Conservation (phyloP, 2,329 filamentous ascomycete species). For the Trichoderma harzianum region DNA sequence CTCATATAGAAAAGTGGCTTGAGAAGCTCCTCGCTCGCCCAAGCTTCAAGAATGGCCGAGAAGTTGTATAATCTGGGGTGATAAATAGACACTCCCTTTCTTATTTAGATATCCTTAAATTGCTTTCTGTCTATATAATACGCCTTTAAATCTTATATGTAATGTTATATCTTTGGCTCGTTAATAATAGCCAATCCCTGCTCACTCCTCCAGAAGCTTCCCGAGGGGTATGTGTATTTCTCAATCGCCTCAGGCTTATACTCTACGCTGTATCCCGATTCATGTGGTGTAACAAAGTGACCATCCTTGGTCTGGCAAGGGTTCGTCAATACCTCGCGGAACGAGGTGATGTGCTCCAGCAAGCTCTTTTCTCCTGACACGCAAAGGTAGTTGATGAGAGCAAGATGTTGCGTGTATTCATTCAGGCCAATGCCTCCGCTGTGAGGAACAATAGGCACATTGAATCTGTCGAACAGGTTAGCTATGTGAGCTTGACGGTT, state of each 20-base stretch:
- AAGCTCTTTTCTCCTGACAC: constrained; percentile 20
- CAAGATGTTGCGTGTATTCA: constrained; percentile 21
- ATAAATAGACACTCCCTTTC: neutral
- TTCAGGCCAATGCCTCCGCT: constrained; percentile 20
- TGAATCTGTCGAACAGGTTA: constrained; percentile 7
- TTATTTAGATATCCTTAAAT: neutral
- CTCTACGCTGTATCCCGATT: constrained; percentile 20
- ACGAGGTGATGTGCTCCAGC: constrained; percentile 19
- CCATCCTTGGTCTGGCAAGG: constrained; percentile 18
- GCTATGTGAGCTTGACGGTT: neutral
- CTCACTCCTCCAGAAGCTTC: constrained; percentile 20
- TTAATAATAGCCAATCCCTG: constrained; percentile 19
- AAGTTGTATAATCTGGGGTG: neutral
- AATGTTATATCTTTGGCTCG: constrained; percentile 16
- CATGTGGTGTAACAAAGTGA: constrained; percentile 18
- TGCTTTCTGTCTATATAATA: neutral
- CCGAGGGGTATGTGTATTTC: constrained; percentile 14
- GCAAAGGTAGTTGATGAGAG: constrained; percentile 19
- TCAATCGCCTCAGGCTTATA: constrained; percentile 16
- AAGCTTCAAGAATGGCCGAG: neutral
- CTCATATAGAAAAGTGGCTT: neutral
- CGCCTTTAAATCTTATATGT: too few relatives aligned
- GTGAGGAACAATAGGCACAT: constrained; percentile 20
- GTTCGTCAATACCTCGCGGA: constrained; percentile 12
- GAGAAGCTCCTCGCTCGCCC: neutral